Evolutionary conservation across 345 rosid genomes (phyloP).

Genomic region (Euphorbia pulcherrima): DNA sequence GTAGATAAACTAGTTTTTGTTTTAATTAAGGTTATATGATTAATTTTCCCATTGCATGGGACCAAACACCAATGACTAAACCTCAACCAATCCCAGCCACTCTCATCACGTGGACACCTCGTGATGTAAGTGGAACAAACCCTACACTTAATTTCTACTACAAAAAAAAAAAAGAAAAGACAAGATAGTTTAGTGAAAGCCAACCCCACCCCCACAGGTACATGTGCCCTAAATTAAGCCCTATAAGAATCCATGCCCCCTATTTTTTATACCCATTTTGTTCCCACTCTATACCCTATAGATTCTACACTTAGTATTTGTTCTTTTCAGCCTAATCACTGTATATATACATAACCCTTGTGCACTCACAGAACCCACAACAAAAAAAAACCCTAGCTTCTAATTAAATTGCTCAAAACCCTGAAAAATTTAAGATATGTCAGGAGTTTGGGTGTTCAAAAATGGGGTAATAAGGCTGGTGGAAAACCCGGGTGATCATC

Average conservation of each 20-base stretch:
- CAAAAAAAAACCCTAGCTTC: neutral
- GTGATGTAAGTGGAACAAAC: constrained; percentile 35
- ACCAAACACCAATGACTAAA: neutral
- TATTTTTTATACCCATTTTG: constrained; percentile 22
- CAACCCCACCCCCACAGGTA: constrained; percentile 19
- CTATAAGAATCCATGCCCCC: constrained; percentile 35
- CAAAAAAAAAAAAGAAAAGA: too few relatives aligned
- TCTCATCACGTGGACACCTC: constrained; percentile 59
- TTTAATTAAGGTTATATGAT: constrained; percentile 13
- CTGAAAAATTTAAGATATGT: constrained; percentile 43
- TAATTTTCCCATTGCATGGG: too few relatives aligned
- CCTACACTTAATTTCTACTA: neutral
- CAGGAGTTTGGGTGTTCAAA: constrained; percentile 77
- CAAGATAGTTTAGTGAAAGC: too few relatives aligned
- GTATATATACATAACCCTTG: constrained; percentile 18
- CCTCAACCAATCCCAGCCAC: neutral
- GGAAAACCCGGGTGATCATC: constrained; percentile 54
- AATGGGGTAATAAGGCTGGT: constrained; percentile 62
- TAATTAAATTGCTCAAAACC: too few relatives aligned
- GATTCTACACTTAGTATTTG: constrained; percentile 36
- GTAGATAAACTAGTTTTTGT: too few relatives aligned
- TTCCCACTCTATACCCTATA: constrained; percentile 47
- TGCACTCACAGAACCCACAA: constrained; percentile 26
- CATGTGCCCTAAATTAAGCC: constrained; percentile 35
- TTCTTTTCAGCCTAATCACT: constrained; percentile 7